phyloP scores from a whole-genome alignment of 345 rosid genomes.

The Erucastrum elatum region DNA sequence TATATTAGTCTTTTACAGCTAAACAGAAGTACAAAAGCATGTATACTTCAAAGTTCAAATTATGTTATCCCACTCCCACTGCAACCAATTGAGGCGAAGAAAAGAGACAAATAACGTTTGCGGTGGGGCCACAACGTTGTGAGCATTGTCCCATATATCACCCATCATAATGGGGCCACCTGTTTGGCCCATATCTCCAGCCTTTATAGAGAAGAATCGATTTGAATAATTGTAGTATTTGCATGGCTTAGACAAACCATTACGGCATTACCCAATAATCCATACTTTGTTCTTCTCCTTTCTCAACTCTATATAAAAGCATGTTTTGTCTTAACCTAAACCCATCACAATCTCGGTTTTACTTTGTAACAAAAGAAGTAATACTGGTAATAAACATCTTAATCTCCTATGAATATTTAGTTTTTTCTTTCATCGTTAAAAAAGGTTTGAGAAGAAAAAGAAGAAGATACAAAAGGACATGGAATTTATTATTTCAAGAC shows the following conservation, averaged over 20 bases:
- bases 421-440: not conserved
- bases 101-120: constrained; percentile 28
- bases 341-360: not conserved
- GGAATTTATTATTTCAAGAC: constrained; percentile 27
- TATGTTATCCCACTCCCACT: not conserved
- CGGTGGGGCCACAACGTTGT: constrained; percentile 28
- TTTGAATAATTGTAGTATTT: not conserved
- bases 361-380: not conserved
- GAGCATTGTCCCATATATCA: constrained; percentile 38
- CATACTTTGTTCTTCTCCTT: not conserved
- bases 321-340: constrained; percentile 30
- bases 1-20: not conserved
- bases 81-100: constrained; percentile 28
- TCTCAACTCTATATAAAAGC: not conserved
- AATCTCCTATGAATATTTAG: not conserved
- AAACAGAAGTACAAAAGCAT: not conserved
- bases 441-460: not conserved
- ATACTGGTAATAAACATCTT: not conserved
- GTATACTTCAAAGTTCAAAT: not conserved
- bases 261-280: not conserved
- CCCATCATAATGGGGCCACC: constrained; percentile 35
- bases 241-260: constrained; percentile 13
- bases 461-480: constrained; percentile 17
- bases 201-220: constrained; percentile 5
- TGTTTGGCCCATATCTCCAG: constrained; percentile 40